Percentiles rank a stretch among this genome's conserved stretches.
These are phyloP conservation scores for Wickerhamomyces kurtzmanii DNA, from an alignment of 805 yeast genomes.

Conservation along the genomic window DNA sequence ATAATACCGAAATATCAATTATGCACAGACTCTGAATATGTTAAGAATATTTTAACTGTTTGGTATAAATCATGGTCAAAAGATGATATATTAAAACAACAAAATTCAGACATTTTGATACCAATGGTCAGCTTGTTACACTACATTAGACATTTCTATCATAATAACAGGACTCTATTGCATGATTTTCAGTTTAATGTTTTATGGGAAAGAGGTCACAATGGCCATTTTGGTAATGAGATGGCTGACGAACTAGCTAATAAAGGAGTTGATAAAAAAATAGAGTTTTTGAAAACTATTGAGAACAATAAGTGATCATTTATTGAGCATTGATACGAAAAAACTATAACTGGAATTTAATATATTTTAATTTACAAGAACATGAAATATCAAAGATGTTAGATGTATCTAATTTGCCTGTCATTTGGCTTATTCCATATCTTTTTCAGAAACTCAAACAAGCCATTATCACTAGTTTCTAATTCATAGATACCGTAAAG, in stretches of 20 bases:
- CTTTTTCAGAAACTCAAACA: constrained; percentile 34
- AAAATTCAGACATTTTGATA: constrained; percentile 18
- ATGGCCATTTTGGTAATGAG: constrained; percentile 62
- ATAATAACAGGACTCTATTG: constrained; percentile 12
- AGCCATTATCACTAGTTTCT: constrained; percentile 59
- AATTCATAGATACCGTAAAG: constrained; percentile 64
- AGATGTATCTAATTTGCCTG: no score
- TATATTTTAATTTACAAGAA: no score
- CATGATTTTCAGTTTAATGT: constrained; percentile 30
- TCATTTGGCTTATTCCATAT: constrained; percentile 24
- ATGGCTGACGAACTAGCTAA: constrained; percentile 71
- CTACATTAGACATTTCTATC: constrained; percentile 27
- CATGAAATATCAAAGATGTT: no score
- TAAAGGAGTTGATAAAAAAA: constrained; percentile 39
- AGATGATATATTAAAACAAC: constrained; percentile 39
- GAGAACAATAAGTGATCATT: no score
- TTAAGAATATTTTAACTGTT: constrained; percentile 40
- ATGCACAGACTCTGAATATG: constrained; percentile 63
- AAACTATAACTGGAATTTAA: no score
- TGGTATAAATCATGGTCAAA: constrained; percentile 52
- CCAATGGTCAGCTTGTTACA: constrained; percentile 32
- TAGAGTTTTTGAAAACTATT: no score
- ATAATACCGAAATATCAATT: constrained; percentile 28
- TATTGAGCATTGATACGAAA: no score
- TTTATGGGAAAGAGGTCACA: constrained; percentile 65